These are phyloP conservation scores for Puccinia hordei DNA, from an alignment of 1,284 basidiomycete genomes.

Conservation along the genomic window DNA sequence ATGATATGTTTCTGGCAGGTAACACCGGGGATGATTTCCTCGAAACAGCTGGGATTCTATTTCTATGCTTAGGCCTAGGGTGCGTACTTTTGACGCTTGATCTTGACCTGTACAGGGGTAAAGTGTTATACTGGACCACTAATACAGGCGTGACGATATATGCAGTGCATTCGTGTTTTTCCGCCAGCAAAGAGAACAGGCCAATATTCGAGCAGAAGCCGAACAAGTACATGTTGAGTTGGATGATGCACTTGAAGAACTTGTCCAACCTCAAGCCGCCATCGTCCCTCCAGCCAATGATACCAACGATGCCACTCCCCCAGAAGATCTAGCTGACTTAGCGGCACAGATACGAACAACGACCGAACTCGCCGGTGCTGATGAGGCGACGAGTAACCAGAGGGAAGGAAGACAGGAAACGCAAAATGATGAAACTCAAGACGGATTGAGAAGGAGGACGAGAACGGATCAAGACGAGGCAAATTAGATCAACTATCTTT, in stretches of 20 bases:
- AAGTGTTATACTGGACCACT: too few relatives aligned
- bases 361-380: not conserved
- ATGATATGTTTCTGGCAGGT: conserved; percentile 45
- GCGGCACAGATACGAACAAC: not conserved
- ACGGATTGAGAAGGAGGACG: conserved; percentile 26
- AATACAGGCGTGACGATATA: not conserved
- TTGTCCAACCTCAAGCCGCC: conserved; percentile 20
- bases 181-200: conserved; percentile 47
- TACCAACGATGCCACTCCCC: not conserved
- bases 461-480: conserved; percentile 10
- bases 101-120: not conserved
- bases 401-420: not conserved
- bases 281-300: conserved; percentile 7
- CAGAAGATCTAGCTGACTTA: conserved; percentile 10
- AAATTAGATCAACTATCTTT: not conserved
- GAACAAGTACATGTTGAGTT: conserved; percentile 16
- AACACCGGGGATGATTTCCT: conserved; percentile 43
- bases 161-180: conserved; percentile 47
- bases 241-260: conserved; percentile 14
- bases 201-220: conserved; percentile 37
- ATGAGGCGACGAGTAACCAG: not conserved
- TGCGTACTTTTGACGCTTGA: not conserved
- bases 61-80: conserved; percentile 49
- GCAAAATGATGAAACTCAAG: not conserved
- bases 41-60: conserved; percentile 47